Conservation (phyloP, 2,329 filamentous ascomycete species). For the Claviceps sp. region DNA sequence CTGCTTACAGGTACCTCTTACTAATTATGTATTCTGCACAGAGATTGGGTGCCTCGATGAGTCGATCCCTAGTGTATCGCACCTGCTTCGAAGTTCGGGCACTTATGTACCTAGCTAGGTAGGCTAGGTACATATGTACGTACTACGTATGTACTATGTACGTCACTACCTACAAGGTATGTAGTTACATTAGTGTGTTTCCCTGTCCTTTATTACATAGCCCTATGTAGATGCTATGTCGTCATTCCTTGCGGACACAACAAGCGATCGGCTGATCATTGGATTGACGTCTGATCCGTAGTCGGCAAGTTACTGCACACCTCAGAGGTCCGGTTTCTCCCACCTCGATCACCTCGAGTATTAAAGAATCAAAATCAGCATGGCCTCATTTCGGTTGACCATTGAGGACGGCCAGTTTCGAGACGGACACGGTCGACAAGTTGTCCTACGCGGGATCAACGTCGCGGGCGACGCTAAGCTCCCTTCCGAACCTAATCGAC, state of each 20-base stretch:
- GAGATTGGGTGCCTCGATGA: too few species aligned
- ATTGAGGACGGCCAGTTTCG: slow-evolving; percentile 81
- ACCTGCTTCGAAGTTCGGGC: too few species aligned
- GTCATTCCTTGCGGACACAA: slow-evolving; percentile 1
- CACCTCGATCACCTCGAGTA: background rate
- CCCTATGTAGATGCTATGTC: background rate
- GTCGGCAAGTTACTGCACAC: background rate
- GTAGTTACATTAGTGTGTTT: too few species aligned
- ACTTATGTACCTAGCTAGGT: too few species aligned
- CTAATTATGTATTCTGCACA: too few species aligned
- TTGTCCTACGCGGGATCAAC: slow-evolving; percentile 88
- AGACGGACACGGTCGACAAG: slow-evolving; percentile 68
- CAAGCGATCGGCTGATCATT: background rate
- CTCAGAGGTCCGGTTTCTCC: background rate
- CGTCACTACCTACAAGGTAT: too few species aligned
- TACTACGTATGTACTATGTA: too few species aligned
- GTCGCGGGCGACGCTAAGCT: slow-evolving; percentile 83
- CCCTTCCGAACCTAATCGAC: slow-evolving; percentile 66
- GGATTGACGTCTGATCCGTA: background rate
- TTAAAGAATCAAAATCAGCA: slow-evolving; percentile 21
- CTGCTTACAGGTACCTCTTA: too few species aligned
- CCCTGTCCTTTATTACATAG: too few species aligned
- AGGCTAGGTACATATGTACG: too few species aligned
- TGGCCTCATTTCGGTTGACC: slow-evolving; percentile 63
- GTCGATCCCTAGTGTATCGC: too few species aligned